These are phyloP conservation scores for Penicillium sp. DNA, from an alignment of 2,329 filamentous ascomycete species.

Conservation along the genomic window DNA sequence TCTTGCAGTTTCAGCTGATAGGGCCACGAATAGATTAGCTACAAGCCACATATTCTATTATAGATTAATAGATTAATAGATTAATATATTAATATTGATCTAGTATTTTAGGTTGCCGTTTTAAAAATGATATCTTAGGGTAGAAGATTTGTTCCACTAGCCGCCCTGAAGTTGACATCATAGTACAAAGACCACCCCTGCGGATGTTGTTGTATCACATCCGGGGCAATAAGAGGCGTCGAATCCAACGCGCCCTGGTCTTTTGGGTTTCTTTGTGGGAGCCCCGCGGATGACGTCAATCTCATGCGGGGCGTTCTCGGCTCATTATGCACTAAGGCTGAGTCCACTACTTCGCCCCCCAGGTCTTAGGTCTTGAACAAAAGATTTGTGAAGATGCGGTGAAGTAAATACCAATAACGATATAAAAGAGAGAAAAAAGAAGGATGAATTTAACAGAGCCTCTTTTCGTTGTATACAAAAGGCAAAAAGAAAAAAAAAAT, in stretches of 20 bases:
- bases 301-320: neutral
- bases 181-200: neutral
- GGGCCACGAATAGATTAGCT: neutral
- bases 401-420: neutral
- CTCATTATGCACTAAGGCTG: neutral
- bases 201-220: neutral
- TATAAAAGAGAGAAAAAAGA: neutral
- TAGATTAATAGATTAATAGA: neutral
- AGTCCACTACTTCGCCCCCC: constrained; percentile 5
- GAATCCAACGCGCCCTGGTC: neutral
- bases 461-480: neutral
- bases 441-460: neutral
- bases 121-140: neutral
- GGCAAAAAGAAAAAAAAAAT: neutral
- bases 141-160: neutral
- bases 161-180: constrained; percentile 1
- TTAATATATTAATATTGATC: neutral
- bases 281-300: constrained; percentile 3
- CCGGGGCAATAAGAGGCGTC: neutral
- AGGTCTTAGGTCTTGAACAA: neutral
- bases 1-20: neutral
- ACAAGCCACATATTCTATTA: neutral
- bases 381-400: neutral
- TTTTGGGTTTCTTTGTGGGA: neutral
- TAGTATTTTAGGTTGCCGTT: neutral